Base-by-base conservation (phyloP, 176 grass and related monocot species). In the Paspalum vaginatum region DNA sequence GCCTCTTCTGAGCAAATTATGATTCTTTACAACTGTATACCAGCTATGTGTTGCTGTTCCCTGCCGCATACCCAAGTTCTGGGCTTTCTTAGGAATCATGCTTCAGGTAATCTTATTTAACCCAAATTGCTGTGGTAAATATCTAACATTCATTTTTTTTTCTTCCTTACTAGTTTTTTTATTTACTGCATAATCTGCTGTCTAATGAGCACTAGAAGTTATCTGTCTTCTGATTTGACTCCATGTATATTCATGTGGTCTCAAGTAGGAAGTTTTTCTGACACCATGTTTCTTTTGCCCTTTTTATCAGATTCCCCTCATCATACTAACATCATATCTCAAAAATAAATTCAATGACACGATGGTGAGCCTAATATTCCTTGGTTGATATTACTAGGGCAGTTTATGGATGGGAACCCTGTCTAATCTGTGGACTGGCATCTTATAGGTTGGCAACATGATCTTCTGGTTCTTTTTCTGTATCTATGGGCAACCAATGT, bases 401-500 rank as follows among this genome's bases (percentile, higher is more conserved):
- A 43, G 0, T 63, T 61, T 16, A 80, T 85, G 42, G 11, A 32
- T 58, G 11, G 20, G 72, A 60, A 71, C 84, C 26, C 1, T 43
- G 14, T 70, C 68, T 86, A 80, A 84, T 63, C 60, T 57, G 16
- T 57, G 60, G 68, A 2, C 47, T 68, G 32, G 32, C 32, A 24
- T 63, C 86, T 15, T 44, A 68, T 85, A 98, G 95, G 90, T 94
- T 74, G 95, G 95, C 42, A 98, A 98, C 84, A 98, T 98, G 95
- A 93, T 95, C 52, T 95, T 98, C 76, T 98, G 95, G 92, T 93
- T 98, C 88, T 95, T 98, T 80, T 98, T 98, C 87, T 87, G 95
- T 81, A 98, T 98, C 72, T 84, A 93, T 16, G 92, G 95, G 53
- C 95, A 98, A 57, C 95, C 95, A 17, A 98, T 98, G 95, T 89